Base-by-base conservation (phyloP, 2,329 filamentous ascomycete genomes). In the Penicillium sp. region DNA sequence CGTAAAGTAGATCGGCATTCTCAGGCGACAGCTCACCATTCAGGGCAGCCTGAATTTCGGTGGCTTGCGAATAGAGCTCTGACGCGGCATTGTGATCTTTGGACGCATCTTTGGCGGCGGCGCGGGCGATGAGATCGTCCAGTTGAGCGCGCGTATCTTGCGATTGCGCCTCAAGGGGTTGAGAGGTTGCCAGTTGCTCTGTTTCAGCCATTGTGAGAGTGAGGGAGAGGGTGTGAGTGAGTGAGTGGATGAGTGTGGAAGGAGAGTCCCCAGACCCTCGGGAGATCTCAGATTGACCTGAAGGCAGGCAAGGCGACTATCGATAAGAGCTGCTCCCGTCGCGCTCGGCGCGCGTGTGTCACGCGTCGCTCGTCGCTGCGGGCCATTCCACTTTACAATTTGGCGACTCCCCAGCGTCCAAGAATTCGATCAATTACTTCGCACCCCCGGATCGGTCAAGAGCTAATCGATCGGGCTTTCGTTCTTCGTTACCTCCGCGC, bases 1-100 rank as follows among this genome's bases (percentile, higher is more conserved):
- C 84, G 73, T 96, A 99, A 17, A 97, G 84, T 40, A 99, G 84
- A 69, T 97, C 93, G 44, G 92, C 93, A 65, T 99, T 99, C 51
- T 91, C 87, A 3, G 90, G 85, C 13, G 86, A 86, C 81, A 95
- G 89, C 75, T 97, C 94, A 71, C 93, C 94, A 71, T 97, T 94
- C 70, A 97, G 80, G 70, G 90, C 85, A 51, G 90, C 90, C 75
- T 99, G 94, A 55, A 97, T 82, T 71, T 95, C 90, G 49, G 90
- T 90, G 26, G 94, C 94, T 66, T 87, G 84, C 36, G 91, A 92
- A 76, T 92, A 97, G 57, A 92, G 79, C 67, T 97, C 93, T 50
- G 91, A 85, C 8, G 94, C 91, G 42, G 87, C 86, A 47, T 88
- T 84, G 73, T 91, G 96, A 71, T 95, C 89, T 77, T 93, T 96